Percentiles rank a stretch among this genome's conserved stretches.
These are phyloP conservation scores for Fusarium concolor DNA, from an alignment of 2,329 filamentous ascomycete species.

Conservation along the genomic window DNA sequence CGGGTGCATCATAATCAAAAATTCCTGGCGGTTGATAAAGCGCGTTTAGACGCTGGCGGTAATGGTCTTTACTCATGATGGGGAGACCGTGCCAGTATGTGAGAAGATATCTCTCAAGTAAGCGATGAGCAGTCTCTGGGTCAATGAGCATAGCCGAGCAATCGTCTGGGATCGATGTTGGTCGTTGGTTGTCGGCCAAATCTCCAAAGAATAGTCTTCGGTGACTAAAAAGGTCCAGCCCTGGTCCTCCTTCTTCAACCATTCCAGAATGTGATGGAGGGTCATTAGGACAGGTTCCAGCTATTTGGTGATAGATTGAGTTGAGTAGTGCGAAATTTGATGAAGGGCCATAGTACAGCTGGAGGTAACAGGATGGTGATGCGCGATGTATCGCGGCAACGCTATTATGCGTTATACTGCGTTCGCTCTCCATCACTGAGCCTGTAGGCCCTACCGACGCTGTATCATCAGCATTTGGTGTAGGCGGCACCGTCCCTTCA, in stretches of 20 bases:
- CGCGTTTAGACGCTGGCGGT: constrained; percentile 50
- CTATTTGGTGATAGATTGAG: constrained; percentile 50
- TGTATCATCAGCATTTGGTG: constrained; percentile 28
- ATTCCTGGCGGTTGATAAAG: constrained; percentile 50
- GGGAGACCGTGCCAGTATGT: constrained; percentile 55
- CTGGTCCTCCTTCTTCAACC: constrained; percentile 49
- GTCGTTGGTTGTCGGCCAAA: constrained; percentile 51
- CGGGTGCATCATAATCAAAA: constrained; percentile 49
- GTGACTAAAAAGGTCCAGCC: constrained; percentile 49
- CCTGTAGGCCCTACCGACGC: constrained; percentile 9
- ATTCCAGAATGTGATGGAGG: constrained; percentile 40
- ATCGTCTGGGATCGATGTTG: constrained; percentile 34
- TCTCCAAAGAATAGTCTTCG: constrained; percentile 51
- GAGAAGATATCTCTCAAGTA: constrained; percentile 56
- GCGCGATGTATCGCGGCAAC: constrained; percentile 60
- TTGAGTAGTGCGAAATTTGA: constrained; percentile 58
- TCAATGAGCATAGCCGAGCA: constrained; percentile 53
- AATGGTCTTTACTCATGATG: constrained; percentile 50
- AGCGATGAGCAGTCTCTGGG: constrained; percentile 51
- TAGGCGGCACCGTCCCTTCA: constrained; percentile 34
- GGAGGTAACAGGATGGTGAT: constrained; percentile 57
- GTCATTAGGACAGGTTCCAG: constrained; percentile 42
- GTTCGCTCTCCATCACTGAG: constrained; percentile 38
- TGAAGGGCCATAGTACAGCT: constrained; percentile 60
- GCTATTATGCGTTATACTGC: constrained; percentile 53